These are phyloP conservation scores for Talaromyces nanjingensis DNA, from an alignment of 495 filamentous ascomycete species.

Conservation along the genomic window DNA sequence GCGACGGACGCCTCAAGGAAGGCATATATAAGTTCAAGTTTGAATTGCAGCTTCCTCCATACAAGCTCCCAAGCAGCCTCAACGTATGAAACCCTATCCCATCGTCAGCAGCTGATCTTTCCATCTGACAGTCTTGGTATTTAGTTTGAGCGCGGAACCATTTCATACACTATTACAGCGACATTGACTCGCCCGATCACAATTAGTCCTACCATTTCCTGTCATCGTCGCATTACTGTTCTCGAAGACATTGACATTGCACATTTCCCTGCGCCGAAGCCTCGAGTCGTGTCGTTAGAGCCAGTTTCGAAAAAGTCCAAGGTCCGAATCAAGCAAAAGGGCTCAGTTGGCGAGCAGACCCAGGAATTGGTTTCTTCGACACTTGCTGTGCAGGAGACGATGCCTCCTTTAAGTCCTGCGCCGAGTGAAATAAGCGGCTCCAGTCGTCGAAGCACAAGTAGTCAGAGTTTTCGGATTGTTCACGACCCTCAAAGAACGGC, in stretches of 20 bases:
- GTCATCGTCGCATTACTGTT: slow-evolving; percentile 72
- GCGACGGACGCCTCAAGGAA: slow-evolving; percentile 77
- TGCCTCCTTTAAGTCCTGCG: slow-evolving; percentile 46
- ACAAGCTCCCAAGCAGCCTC: slow-evolving; percentile 82
- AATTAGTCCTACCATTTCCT: slow-evolving; percentile 69
- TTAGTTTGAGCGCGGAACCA: slow-evolving; percentile 91
- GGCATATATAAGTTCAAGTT: slow-evolving; percentile 91
- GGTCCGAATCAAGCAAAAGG: slow-evolving; percentile 32
- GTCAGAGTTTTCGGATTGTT: slow-evolving; percentile 43
- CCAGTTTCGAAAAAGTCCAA: slow-evolving; percentile 55
- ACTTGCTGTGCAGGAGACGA: slow-evolving; percentile 20
- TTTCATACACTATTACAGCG: slow-evolving; percentile 82
- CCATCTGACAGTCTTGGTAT: slow-evolving; percentile 6
- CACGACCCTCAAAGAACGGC: slow-evolving; percentile 32
- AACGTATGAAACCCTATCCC: slow-evolving; percentile 55
- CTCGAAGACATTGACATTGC: slow-evolving; percentile 65
- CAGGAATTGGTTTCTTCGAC: slow-evolving; percentile 28
- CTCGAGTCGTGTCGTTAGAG: slow-evolving; percentile 75
- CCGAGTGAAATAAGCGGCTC: slow-evolving; percentile 60
- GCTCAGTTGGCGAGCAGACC: slow-evolving; percentile 25
- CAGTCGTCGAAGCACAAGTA: slow-evolving; percentile 53
- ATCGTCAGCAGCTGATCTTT: background rate
- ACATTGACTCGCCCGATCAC: slow-evolving; percentile 86
- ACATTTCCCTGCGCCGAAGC: slow-evolving; percentile 48
- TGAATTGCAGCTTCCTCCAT: slow-evolving; percentile 71